Evolutionary conservation across 2,329 filamentous ascomycete species (phyloP).

Genomic region (Chrysoporthe deuterocubensis): DNA sequence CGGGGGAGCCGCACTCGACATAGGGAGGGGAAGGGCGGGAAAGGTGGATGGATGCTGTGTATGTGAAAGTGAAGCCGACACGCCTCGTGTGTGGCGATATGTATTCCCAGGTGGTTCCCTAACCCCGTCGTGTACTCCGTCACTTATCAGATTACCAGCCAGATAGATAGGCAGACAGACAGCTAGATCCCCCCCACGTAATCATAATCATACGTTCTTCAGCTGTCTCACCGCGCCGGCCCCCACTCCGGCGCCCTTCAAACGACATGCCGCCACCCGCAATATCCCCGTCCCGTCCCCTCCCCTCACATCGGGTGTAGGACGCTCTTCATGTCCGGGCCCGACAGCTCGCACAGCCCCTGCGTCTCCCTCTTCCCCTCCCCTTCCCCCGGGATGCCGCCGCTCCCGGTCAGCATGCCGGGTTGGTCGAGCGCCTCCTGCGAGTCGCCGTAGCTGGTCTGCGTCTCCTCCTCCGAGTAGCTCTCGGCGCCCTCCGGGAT

Average conservation of each 20-base stretch:
- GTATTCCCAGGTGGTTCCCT: too few relatives aligned
- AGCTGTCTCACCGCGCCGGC: too few relatives aligned
- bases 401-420: conserved; percentile 41
- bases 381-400: conserved; percentile 30
- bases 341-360: conserved; percentile 19
- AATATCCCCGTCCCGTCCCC: background rate
- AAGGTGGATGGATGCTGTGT: background rate
- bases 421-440: conserved; percentile 56
- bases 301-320: conserved; percentile 5
- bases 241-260: too few relatives aligned
- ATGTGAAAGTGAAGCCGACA: background rate
- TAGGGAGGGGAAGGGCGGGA: background rate
- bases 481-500: conserved; percentile 67
- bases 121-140: too few relatives aligned
- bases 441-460: conserved; percentile 45
- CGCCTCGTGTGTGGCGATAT: too few relatives aligned
- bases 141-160: too few relatives aligned
- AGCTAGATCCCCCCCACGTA: too few relatives aligned
- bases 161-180: too few relatives aligned
- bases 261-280: too few relatives aligned
- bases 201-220: too few relatives aligned
- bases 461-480: conserved; percentile 56
- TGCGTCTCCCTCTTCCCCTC: conserved; percentile 8
- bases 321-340: background rate
- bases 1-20: conserved; percentile 2